Percentiles rank a stretch among this genome's conserved stretches.
These are phyloP conservation scores for Metarhizium guizhouense DNA, from an alignment of 2,329 filamentous ascomycete genomes.

Conservation along the genomic window DNA sequence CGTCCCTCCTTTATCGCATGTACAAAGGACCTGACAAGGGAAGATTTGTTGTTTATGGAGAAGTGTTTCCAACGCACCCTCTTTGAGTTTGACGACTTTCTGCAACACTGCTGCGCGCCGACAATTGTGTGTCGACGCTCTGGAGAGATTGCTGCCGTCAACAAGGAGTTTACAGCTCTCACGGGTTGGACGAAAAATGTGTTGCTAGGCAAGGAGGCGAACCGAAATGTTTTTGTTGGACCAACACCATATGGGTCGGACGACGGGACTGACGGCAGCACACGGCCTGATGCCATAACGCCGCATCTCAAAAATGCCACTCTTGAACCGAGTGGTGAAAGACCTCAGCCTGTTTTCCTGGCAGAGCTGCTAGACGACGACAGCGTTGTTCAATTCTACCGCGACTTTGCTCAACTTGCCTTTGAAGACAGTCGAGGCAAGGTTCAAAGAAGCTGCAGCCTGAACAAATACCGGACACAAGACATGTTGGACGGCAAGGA, in stretches of 20 bases:
- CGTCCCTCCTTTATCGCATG: conserved; percentile 90
- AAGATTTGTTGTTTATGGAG: conserved; percentile 95
- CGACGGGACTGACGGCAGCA: conserved; percentile 25
- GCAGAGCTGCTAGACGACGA: conserved; percentile 91
- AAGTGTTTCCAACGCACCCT: conserved; percentile 91
- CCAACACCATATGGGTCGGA: conserved; percentile 13
- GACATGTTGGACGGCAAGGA: conserved; percentile 40
- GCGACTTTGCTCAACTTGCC: conserved; percentile 86
- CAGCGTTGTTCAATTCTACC: conserved; percentile 88
- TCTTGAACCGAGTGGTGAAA: conserved; percentile 34
- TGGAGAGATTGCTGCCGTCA: conserved; percentile 88
- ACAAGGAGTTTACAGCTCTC: conserved; percentile 92
- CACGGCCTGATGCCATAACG: conserved; percentile 35
- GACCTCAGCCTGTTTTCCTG: conserved; percentile 74
- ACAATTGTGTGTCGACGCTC: conserved; percentile 87
- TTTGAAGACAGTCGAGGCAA: conserved; percentile 85
- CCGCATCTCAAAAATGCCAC: conserved; percentile 40
- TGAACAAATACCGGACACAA: conserved; percentile 82
- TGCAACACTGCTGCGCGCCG: conserved; percentile 79
- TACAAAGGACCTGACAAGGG: conserved; percentile 75
- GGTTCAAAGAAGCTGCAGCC: conserved; percentile 72
- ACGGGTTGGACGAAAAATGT: conserved; percentile 93
- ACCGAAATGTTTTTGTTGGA: conserved; percentile 76
- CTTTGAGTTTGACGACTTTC: conserved; percentile 88
- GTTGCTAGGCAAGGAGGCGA: conserved; percentile 76